Evolutionary conservation across 75 land plant genomes (phyloP).

Genomic region (Selaginella moellendorffii): DNA sequence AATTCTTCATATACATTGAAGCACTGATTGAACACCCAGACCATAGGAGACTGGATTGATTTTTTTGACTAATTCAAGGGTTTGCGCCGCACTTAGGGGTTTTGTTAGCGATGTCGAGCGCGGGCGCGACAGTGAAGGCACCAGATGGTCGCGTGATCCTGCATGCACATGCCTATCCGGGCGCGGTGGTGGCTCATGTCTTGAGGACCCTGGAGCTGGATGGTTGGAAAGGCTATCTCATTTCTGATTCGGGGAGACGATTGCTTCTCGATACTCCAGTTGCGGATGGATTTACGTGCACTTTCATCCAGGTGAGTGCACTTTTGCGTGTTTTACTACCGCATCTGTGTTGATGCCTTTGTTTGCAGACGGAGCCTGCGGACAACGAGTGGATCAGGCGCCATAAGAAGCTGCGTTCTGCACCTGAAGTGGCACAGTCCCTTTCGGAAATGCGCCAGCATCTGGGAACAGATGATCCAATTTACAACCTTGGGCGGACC

Average conservation of each 20-base stretch:
- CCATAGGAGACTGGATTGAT: no score
- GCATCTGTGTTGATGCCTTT: not conserved
- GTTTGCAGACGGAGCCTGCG: not conserved
- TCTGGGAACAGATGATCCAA: not conserved
- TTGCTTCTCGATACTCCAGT: not conserved
- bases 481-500: not conserved
- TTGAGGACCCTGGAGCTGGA: not conserved
- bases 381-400: not conserved
- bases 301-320: not conserved
- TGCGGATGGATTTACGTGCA: not conserved
- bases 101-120: not conserved
- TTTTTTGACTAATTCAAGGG: no score
- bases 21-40: no score
- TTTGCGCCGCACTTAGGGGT: no score
- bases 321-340: not conserved
- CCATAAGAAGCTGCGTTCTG: not conserved
- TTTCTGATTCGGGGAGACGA: not conserved
- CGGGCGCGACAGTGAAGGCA: not conserved
- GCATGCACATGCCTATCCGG: not conserved
- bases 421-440: not conserved
- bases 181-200: not conserved
- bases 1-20: no score
- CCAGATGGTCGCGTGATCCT: not conserved
- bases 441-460: conserved; percentile 1
- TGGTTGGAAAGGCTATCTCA: not conserved